Base-by-base conservation (phyloP, 2,329 filamentous ascomycete species). In the Colletotrichum orchidophilum region DNA sequence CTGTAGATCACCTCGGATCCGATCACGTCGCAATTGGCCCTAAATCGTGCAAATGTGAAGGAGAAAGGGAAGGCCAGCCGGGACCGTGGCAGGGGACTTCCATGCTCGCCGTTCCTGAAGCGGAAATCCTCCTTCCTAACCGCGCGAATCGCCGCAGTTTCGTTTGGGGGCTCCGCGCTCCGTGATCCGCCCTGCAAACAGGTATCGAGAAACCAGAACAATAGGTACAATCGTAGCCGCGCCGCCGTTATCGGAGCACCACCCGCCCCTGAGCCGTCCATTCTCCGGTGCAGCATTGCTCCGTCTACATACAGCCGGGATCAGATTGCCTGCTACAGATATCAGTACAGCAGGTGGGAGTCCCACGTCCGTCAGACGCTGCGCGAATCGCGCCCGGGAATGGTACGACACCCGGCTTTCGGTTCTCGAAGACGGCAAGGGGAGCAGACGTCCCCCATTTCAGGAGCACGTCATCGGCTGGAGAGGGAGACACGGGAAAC, bases 201-300 rank as follows among this genome's bases (percentile, higher is more conserved):
- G 7, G n/a, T 46, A 18, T 11, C 3, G 8, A 5, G 18, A n/a
- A n/a, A n/a, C n/a, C n/a, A n/a, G n/a, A n/a, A n/a, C n/a, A n/a
- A n/a, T n/a, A n/a, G n/a, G n/a, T 18, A 11, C 31, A 6, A 11
- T 18, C 8, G 21, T 46, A 15, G 27, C 53, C n/a, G 46, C 59
- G 46, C 27, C 27, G 59, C 59, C 59, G 59, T 35, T 62, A 62
- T 62, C 59, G 59, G 59, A 62, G 39, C 13, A 52, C n/a, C 57
- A 35, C 35, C 26, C 11, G 53, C 53, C 13, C 53, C 11, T 18
- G 24, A 15, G 11, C 24, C 54, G 12, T 26, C 8, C 9, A 5
- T 18, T 18, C 39, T 24, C 54, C 21, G 24, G 49, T 27, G 21
- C 24, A 11, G 12, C 49, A 9, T 18, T 29, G 9, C 54, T n/a